phyloP scores from a whole-genome alignment of 2,329 filamentous ascomycete species.

The Aspergillus fumigatus region DNA sequence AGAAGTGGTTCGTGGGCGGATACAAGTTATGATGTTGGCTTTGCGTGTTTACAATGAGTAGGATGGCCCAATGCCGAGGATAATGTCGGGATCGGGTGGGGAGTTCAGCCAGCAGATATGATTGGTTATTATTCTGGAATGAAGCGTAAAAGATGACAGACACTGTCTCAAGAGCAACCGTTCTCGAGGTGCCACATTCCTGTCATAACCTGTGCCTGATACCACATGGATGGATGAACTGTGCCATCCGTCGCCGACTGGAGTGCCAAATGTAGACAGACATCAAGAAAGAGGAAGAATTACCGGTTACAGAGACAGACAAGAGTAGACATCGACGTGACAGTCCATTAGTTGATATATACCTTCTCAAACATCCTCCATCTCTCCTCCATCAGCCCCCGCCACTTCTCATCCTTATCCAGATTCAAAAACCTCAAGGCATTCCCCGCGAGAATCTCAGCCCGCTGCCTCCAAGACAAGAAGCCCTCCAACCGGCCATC shows the following conservation, averaged over 20 bases:
- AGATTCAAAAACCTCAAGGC: slow-evolving; percentile 15
- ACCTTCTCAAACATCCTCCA: slow-evolving; percentile 4
- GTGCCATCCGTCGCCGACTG: neutral
- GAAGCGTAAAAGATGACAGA: too few species aligned
- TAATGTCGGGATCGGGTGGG: neutral
- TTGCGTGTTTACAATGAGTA: too few species aligned
- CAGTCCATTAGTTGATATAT: neutral
- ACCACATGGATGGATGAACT: too few species aligned
- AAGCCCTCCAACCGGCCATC: slow-evolving; percentile 9
- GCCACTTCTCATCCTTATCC: slow-evolving; percentile 5
- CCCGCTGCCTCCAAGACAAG: slow-evolving; percentile 9
- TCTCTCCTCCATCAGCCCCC: neutral
- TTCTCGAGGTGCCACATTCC: neutral
- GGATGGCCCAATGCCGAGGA: neutral
- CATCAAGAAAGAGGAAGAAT: neutral
- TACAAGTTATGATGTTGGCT: too few species aligned
- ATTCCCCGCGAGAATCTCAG: slow-evolving; percentile 16
- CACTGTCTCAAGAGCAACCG: neutral
- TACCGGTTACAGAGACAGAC: neutral
- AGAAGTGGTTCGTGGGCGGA: neutral
- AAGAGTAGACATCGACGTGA: neutral
- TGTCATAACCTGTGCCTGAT: too few species aligned
- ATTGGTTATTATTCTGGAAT: neutral
- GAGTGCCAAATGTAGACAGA: neutral
- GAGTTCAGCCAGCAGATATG: neutral